Evolutionary conservation across 345 rosid species (phyloP).

Genomic region (Ceriops tagal): DNA sequence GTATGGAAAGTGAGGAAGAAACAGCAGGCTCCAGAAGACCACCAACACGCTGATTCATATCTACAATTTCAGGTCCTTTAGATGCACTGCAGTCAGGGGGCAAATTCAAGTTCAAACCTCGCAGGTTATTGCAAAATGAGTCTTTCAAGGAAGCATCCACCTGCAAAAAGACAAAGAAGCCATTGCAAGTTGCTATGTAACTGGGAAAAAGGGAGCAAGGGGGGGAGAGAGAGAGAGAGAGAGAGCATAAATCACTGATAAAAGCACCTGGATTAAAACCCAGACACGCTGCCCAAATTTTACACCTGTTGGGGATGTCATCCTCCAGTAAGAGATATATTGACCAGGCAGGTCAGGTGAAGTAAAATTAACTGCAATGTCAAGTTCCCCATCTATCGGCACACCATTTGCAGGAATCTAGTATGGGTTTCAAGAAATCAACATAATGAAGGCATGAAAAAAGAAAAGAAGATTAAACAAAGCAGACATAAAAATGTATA

Average conservation of each 20-base stretch:
- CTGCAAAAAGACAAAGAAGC: conserved; percentile 26
- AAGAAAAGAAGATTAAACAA: not conserved
- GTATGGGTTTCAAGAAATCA: conserved; percentile 5
- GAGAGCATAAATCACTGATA: not conserved
- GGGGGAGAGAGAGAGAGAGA: not conserved
- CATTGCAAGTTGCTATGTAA: not conserved
- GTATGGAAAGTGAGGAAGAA: conserved; percentile 9
- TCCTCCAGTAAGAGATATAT: conserved; percentile 86
- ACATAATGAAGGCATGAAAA: not conserved
- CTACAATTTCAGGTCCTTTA: conserved; percentile 25
- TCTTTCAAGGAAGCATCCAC: conserved; percentile 55
- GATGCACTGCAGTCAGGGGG: conserved; percentile 39
- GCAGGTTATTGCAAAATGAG: conserved; percentile 21
- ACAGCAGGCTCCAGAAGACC: conserved; percentile 19
- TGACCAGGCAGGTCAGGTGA: conserved; percentile 76
- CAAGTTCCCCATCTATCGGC: conserved; percentile 60
- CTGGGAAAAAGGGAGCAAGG: too few species aligned
- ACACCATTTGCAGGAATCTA: conserved; percentile 71
- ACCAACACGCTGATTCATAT: conserved; percentile 37
- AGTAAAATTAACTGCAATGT: conserved; percentile 68
- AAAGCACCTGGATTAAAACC: conserved; percentile 74
- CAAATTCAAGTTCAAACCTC: conserved; percentile 65
- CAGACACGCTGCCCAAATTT: conserved; percentile 93
- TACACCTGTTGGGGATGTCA: conserved; percentile 59
- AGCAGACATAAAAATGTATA: not conserved